Conservation (phyloP, 495 filamentous ascomycete genomes). For the Neurospora sp. region DNA sequence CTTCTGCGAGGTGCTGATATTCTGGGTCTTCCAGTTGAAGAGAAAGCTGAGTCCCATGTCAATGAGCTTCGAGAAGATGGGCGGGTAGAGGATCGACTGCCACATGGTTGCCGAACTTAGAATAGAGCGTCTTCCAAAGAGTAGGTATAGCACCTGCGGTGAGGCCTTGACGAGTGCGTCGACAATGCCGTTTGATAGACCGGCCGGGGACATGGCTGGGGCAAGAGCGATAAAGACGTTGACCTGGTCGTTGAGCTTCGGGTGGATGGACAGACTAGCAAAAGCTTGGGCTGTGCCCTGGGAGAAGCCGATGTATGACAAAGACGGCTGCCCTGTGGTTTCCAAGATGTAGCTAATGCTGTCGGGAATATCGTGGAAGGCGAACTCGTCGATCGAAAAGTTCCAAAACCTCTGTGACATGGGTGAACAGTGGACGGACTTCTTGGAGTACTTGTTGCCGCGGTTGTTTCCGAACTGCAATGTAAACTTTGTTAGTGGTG, state of each 20-base stretch:
- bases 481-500: not conserved
- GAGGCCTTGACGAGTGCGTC: conserved; percentile 90
- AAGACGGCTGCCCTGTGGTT: conserved; percentile 69
- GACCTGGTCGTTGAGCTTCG: conserved; percentile 81
- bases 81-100: conserved; percentile 91
- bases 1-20: conserved; percentile 82
- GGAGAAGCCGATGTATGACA: conserved; percentile 94
- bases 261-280: conserved; percentile 88
- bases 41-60: conserved; percentile 72
- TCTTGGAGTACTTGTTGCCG: conserved; percentile 98
- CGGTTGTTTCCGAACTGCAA: conserved; percentile 82
- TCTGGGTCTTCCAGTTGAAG: conserved; percentile 82
- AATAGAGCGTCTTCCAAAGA: conserved; percentile 91
- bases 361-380: conserved; percentile 93
- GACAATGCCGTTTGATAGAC: conserved; percentile 79
- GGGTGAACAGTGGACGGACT: conserved; percentile 64
- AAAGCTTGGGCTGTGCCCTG: conserved; percentile 97
- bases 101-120: conserved; percentile 92
- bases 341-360: conserved; percentile 84
- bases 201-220: conserved; percentile 89
- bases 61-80: conserved; percentile 83
- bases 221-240: conserved; percentile 97
- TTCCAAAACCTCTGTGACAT: conserved; percentile 79
- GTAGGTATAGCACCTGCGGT: conserved; percentile 82
- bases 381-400: conserved; percentile 96